Base-by-base conservation (phyloP, 2,329 filamentous ascomycete species). In the Fusarium kyushuense region DNA sequence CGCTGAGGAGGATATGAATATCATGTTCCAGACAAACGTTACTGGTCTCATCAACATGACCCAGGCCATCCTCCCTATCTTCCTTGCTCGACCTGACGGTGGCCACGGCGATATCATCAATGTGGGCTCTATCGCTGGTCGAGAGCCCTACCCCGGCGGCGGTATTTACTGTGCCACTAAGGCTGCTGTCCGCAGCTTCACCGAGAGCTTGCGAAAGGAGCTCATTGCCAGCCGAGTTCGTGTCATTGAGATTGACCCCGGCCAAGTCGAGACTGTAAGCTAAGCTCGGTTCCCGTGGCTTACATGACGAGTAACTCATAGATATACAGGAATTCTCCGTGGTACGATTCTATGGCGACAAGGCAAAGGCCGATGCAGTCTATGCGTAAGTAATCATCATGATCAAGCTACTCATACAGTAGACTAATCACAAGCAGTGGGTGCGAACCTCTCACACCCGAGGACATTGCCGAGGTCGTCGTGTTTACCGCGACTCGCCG, bases 11-110 rank as follows among this genome's bases (percentile, higher is more conserved):
- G 95, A 99, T 81, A 91, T 97, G 73, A 85, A 91, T 73, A 76
- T 90, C 78, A 97, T 98, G 94, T 93, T 97, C 77, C 82, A 87
- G 46, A 98, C 96, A 60, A 99, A 99, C 78, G 94, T 98, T 53
- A 96, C 92, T 3, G 96, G 96, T 29, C 85, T 99, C 33, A 96
- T 99, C 83, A 92, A 95, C 84, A 93, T 98, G 91, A 98, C 96
- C 1, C 96, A 99, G 84, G 92, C 92, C 45, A 84, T 97, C 41
- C 80, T 98, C 19, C 89, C 92, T 53, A 89, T 94, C 77, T 96
- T 94, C 85, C 91, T 93, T 79, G 84, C 87, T 72, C 92, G 86
- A 79, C 87, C 81, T 76, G 86, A 95, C 58, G 90, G 92, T 61
- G 94, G 94, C 58, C 84, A 87, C 42, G 95, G 95, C 73, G 96